Conservation (phyloP, 441 rosid species). For the Gossypium gossypioides region DNA sequence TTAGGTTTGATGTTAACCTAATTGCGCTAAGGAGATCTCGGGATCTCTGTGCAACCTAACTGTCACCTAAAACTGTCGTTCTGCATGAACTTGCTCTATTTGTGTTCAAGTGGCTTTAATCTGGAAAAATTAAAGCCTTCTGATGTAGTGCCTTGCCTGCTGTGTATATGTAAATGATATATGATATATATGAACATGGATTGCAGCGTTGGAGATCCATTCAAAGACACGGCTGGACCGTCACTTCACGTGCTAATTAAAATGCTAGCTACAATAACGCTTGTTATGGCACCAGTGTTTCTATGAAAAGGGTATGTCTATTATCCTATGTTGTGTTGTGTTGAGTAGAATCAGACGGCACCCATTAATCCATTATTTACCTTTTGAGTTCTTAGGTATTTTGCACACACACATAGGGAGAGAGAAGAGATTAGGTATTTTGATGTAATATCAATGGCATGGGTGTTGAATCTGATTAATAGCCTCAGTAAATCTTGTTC, state of each 20-base stretch:
- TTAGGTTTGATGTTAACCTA: background rate
- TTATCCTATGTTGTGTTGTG: background rate
- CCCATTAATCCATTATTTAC: slow-evolving; percentile 5
- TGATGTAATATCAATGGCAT: slow-evolving; percentile 10
- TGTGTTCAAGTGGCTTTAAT: background rate
- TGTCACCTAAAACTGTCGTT: background rate
- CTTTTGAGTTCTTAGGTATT: slow-evolving; percentile 5
- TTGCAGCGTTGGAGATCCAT: slow-evolving; percentile 95
- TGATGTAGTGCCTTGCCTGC: too few species aligned
- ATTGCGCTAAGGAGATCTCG: background rate
- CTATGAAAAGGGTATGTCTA: slow-evolving; percentile 18
- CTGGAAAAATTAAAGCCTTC: background rate
- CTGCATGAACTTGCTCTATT: background rate
- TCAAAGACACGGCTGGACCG: slow-evolving; percentile 97
- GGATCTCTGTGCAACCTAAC: background rate
- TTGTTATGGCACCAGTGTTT: slow-evolving; percentile 43
- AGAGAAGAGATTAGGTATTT: slow-evolving; percentile 7
- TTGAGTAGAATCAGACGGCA: background rate
- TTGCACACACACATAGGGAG: slow-evolving; percentile 6
- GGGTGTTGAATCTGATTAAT: slow-evolving; percentile 16
- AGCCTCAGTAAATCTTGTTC: background rate
- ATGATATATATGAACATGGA: slow-evolving; percentile 2
- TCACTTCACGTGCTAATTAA: slow-evolving; percentile 89
- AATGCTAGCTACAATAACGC: slow-evolving; percentile 94
- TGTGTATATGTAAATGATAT: too few species aligned